Conservation (phyloP, 1,139 yeast species). For the Pneumocystis canis region DNA sequence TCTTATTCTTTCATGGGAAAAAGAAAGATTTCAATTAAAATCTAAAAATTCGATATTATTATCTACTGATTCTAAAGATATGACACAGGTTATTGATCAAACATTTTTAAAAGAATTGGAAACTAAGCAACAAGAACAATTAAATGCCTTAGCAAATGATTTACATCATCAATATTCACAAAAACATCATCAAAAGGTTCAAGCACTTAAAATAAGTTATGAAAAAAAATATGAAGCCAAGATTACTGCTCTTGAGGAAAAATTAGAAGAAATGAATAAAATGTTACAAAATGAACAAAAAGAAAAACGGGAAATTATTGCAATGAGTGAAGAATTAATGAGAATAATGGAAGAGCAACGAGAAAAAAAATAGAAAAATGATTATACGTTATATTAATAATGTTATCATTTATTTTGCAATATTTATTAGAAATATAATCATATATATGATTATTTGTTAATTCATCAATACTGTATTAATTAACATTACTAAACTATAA, state of each 20-base stretch:
- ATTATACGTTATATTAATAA: neutral
- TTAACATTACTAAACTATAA: neutral
- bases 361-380: neutral
- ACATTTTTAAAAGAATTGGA: neutral
- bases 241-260: constrained; percentile 2
- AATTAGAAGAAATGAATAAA: neutral
- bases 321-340: neutral
- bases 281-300: neutral
- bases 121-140: neutral
- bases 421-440: neutral
- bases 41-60: neutral
- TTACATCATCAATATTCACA: constrained; percentile 9
- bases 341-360: neutral
- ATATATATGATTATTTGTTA: neutral
- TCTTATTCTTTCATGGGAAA: neutral
- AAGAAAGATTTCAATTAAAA: neutral
- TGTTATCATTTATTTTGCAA: neutral
- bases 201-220: constrained; percentile 9
- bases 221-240: constrained; percentile 8
- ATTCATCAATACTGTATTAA: neutral
- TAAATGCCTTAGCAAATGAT: neutral
- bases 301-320: neutral
- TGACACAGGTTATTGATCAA: neutral
- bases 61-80: neutral
- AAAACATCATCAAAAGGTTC: constrained; percentile 11